Percentiles rank a stretch among this genome's conserved stretches.
These are phyloP conservation scores for Irpex sp. DNA, from an alignment of 1,284 basidiomycete species.

Conservation along the genomic window DNA sequence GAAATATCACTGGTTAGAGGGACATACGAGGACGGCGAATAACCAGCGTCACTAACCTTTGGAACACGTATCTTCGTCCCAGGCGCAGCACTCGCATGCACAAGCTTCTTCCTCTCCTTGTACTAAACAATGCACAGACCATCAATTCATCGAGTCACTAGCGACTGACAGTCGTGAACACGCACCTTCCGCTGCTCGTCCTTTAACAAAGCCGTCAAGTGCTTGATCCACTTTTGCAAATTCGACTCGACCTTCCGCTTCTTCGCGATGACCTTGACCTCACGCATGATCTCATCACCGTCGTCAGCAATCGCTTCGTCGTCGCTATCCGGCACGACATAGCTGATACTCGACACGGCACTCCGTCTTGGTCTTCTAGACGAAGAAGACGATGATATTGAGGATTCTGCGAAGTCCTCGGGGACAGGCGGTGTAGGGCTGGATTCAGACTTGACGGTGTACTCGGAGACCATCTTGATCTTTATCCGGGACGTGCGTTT, in stretches of 20 bases:
- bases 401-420: slow-evolving; percentile 1
- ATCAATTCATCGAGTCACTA: background rate
- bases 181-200: slow-evolving; percentile 65
- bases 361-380: slow-evolving; percentile 58
- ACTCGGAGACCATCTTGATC: slow-evolving; percentile 25
- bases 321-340: slow-evolving; percentile 66
- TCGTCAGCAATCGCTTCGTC: slow-evolving; percentile 56
- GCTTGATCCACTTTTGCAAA: slow-evolving; percentile 64
- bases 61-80: slow-evolving; percentile 46
- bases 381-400: slow-evolving; percentile 13
- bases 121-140: slow-evolving; percentile 35
- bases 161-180: background rate
- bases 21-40: background rate
- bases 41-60: slow-evolving; percentile 43
- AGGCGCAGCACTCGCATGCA: slow-evolving; percentile 39
- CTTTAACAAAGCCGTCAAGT: slow-evolving; percentile 52
- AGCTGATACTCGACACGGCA: slow-evolving; percentile 52
- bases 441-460: slow-evolving; percentile 36
- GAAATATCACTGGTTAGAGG: too few species aligned
- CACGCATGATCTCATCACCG: slow-evolving; percentile 28
- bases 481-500: slow-evolving; percentile 12
- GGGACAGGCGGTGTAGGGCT: slow-evolving; percentile 12
- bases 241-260: slow-evolving; percentile 45
- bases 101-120: slow-evolving; percentile 56
- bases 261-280: slow-evolving; percentile 30